These are phyloP conservation scores for Cladosporium velox DNA, from an alignment of 2,329 filamentous ascomycete genomes.

Conservation along the genomic window DNA sequence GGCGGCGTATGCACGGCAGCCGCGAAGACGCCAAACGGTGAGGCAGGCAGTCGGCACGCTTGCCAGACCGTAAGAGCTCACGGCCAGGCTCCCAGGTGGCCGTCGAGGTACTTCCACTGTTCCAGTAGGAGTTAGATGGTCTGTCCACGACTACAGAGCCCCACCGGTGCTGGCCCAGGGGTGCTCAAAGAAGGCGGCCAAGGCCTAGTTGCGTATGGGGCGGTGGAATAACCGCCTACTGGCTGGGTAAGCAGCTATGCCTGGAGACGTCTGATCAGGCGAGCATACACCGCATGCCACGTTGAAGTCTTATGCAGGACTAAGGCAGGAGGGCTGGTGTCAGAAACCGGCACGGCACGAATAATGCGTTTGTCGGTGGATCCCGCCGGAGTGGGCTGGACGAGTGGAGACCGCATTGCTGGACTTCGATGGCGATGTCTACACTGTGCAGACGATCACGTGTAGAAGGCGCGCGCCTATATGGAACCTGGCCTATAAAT, in stretches of 20 bases:
- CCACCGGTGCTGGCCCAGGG: slow-evolving; percentile 4
- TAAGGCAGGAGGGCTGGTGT: slow-evolving; percentile 26
- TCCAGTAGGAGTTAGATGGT: slow-evolving; percentile 11
- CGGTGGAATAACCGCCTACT: slow-evolving; percentile 28
- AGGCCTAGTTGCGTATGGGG: slow-evolving; percentile 23
- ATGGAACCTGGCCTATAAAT: slow-evolving; percentile 7
- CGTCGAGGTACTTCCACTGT: slow-evolving; percentile 15
- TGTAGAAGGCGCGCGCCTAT: neutral
- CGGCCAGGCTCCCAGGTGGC: slow-evolving; percentile 21
- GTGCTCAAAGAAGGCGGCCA: slow-evolving; percentile 10
- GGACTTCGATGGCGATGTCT: slow-evolving; percentile 1
- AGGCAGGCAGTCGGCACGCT: slow-evolving; percentile 25
- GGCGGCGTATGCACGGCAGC: slow-evolving; percentile 25
- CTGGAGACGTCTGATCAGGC: slow-evolving; percentile 26
- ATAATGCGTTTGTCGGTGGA: slow-evolving; percentile 10
- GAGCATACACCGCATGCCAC: slow-evolving; percentile 35
- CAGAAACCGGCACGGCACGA: slow-evolving; percentile 28
- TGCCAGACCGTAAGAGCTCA: slow-evolving; percentile 6
- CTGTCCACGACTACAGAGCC: slow-evolving; percentile 15
- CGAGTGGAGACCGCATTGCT: slow-evolving; percentile 6
- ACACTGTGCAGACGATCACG: slow-evolving; percentile 2
- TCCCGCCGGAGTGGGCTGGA: slow-evolving; percentile 11
- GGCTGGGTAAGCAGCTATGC: slow-evolving; percentile 22
- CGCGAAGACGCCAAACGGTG: slow-evolving; percentile 23
- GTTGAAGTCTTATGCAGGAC: slow-evolving; percentile 30